Evolutionary conservation across 1,284 basidiomycete species (phyloP), one percentile per base, ranked within the genome.

Genomic region (Megacollybia platyphylla): DNA sequence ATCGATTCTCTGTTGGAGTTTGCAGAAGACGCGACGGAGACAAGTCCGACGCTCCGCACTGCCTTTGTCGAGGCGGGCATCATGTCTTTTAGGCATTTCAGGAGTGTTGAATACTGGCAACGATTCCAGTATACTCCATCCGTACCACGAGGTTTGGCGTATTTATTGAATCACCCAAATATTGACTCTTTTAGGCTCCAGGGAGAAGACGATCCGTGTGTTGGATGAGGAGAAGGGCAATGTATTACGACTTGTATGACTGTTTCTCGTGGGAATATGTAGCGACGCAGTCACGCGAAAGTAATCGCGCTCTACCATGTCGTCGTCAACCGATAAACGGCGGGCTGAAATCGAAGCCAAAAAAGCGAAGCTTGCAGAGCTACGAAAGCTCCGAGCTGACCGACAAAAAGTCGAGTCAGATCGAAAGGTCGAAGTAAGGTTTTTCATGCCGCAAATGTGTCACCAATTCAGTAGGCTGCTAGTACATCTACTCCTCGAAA

Each of bases 271-370:
- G 20, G 20, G 20, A 24, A 24, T 24, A 24, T 24, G 5, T 24
- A 24, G 20, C 20, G 20, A 24, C 20, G 20, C 20, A 24, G 20
- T 24, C 20, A 24, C 20, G 20, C 20, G 20, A 24, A 24, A 24
- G 20, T 5, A 24, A 24, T 24, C 20, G 20, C 20, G 20, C 20
- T 24, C 20, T 24, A 24, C 20, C 20, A 24, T 24, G 20, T 24
- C 20, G 20, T 24, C 20, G 20, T 24, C 20, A 24, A 24, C 56
- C 15, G 68, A 69, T 44, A 57, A 62, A 45, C 70, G 82, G 32
- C 63, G 79, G 53, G 74, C 81, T 53, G 92, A 97, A 64, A 88
- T 97, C 48, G 90, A 93, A 62, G 87, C 84, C 34, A 98, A 97
- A 64, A 71, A 83, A 46, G 78, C 80, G 5, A 92, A 91, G 60